phyloP scores from a whole-genome alignment of 148 eudicot genomes.

The Persicaria maculosa region DNA sequence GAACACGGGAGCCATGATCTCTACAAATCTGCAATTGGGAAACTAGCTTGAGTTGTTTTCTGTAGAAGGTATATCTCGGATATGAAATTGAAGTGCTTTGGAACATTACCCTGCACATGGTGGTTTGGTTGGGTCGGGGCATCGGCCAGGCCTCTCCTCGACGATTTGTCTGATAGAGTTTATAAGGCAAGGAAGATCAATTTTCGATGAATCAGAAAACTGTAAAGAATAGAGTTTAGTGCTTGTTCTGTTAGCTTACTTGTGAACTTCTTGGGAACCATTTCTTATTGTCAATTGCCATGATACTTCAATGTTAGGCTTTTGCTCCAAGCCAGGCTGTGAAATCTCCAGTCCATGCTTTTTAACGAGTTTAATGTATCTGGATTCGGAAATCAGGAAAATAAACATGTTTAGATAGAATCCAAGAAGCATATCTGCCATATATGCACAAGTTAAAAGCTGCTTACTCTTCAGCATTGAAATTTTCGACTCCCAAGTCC shows the following conservation, averaged over 20 bases:
- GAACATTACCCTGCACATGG: conserved; percentile 11
- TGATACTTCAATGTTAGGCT: conserved; percentile 30
- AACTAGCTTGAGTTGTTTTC: background rate
- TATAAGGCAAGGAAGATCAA: background rate
- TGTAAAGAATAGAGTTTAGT: background rate
- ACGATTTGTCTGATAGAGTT: conserved; percentile 28
- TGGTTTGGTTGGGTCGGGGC: conserved; percentile 6
- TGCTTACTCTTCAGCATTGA: conserved; percentile 81
- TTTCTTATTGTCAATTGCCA: conserved; percentile 44
- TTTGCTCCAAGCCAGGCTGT: conserved; percentile 75
- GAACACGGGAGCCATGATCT: conserved; percentile 10
- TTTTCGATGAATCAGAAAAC: background rate
- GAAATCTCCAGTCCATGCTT: conserved; percentile 93
- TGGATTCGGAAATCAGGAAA: conserved; percentile 22
- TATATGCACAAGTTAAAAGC: background rate
- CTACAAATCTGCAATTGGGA: conserved; percentile 9
- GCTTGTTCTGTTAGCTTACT: conserved; percentile 29
- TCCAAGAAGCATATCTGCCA: background rate
- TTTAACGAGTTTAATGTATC: conserved; percentile 69
- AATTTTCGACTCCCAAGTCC: conserved; percentile 89
- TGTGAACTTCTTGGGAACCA: conserved; percentile 68
- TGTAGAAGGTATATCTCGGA: no score
- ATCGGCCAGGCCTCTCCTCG: conserved; percentile 4
- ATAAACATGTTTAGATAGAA: background rate
- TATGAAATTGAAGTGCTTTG: background rate